These are phyloP conservation scores for Neurospora sp. DNA, from an alignment of 495 filamentous ascomycete genomes.

Conservation along the genomic window DNA sequence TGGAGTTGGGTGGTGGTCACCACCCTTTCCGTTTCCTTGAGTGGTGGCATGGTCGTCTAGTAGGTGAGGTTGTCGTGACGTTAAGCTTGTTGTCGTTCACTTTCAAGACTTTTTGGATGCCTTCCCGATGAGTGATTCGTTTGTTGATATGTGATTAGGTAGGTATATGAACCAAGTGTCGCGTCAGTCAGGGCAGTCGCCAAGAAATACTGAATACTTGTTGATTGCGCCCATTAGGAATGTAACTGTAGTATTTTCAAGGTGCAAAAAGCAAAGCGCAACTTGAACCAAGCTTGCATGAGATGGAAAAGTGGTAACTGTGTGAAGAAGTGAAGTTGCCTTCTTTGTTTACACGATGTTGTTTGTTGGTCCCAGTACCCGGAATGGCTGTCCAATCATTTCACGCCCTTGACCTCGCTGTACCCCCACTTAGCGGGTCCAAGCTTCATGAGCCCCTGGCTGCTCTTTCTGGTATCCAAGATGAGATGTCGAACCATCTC, in stretches of 20 bases:
- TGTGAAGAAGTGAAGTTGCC: not conserved
- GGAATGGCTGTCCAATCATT: not conserved
- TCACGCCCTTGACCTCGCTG: not conserved
- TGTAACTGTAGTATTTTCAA: not conserved
- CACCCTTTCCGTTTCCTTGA: not conserved
- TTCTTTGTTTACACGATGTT: not conserved
- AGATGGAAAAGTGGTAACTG: not conserved
- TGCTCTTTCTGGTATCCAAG: not conserved
- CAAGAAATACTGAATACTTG: not conserved
- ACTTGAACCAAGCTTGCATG: not conserved
- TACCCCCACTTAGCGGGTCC: not conserved
- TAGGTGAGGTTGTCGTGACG: not conserved
- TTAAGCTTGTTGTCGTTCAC: not conserved
- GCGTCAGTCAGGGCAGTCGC: not conserved
- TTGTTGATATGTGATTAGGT: not conserved
- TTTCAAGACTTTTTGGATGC: not conserved
- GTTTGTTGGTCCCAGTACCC: not conserved
- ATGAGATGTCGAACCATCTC: not conserved
- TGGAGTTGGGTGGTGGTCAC: conserved; percentile 2
- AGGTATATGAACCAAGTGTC: not conserved
- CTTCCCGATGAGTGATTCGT: not conserved
- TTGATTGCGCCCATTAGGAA: not conserved
- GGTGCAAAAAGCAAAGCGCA: not conserved
- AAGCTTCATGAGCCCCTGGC: not conserved
- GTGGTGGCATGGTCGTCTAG: not conserved